Base-by-base conservation (phyloP, 2,329 filamentous ascomycete species). In the Fusarium coffeatum region DNA sequence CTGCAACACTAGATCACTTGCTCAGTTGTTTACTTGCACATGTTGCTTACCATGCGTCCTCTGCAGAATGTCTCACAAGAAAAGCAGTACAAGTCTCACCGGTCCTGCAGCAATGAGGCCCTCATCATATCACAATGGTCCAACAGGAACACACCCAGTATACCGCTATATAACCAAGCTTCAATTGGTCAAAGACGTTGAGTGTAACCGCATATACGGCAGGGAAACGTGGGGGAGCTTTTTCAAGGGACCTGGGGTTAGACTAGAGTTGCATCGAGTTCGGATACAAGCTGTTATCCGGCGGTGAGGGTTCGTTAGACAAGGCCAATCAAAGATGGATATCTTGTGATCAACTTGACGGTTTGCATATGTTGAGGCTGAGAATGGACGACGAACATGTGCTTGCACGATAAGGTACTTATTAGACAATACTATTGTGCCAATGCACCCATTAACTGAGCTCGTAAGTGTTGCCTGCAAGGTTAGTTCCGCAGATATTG, bases 131-230 rank as follows among this genome's bases (percentile, higher is more conserved):
- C 15, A 23, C 28, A 15, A 55, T n/a, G 41, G 54, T 54, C 70
- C 65, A 74, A 73, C 65, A 49, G 56, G 59, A 68, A 51, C 54
- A 66, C 45, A 46, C 50, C 58, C 58, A 70, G 68, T 66, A 55
- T 30, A 48, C 48, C 50, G 58, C 41, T 47, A 34, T 55, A 56
- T 53, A 40, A 61, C 56, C 54, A 57, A 30, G 22, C 30, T 42
- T 66, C 63, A 18, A 66, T 61, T 72, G 72, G 68, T 25, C 46
- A 47, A 23, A 55, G 27, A 37, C 50, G 66, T 57, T 59, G 62
- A 32, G 42, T 68, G 66, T 45, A 64, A 70, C 66, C 46, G 30
- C 47, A 53, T 68, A 42, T 61, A 68, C 41, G 30, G 40, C 42
- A 48, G 32, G 13, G 28, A 53, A 66, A 59, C 53, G 47, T 55